Evolutionary conservation across 2,329 filamentous ascomycete species (phyloP), one percentile per base, ranked within the genome.

Genomic region (Colletotrichum lini): DNA sequence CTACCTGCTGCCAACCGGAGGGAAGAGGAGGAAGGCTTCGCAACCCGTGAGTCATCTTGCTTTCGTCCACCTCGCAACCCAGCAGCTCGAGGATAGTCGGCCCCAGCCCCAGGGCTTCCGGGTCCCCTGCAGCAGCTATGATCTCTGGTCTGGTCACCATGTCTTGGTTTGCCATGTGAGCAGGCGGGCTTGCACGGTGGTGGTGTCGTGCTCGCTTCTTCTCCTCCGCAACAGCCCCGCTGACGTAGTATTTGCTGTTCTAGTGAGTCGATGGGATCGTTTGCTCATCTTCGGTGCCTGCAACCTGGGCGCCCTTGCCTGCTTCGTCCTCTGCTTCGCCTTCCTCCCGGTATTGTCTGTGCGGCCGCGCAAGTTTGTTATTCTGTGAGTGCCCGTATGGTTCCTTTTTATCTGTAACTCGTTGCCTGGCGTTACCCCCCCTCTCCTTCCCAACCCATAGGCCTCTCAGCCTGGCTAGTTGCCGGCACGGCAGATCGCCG

Each of bases 181-280:
- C 75, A 74, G 65, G 44, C 44, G 47, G 58, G 42, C 23, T 71
- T 59, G 42, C 42, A 60, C 50, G n/a, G 18, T 52, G 53, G 54
- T 70, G 53, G 67, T 70, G 54, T 54, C 38, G 54, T 74, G 75
- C 80, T 78, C 62, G 73, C 67, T 38, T 74, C 42, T 68, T 77
- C 65, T 66, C 42, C 71, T 65, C 65, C 42, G 70, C 23, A 45
- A 21, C 67, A 77, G 73, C 74, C 77, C 78, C 74, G 80, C 80
- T 77, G 78, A 79, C 74, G 74, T 65, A 44, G n/a, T 72, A 73
- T 52, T 71, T 75, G 23, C 30, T 40, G 23, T 78, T 78, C 79
- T 83, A 98, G 96, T 99, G 86, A 98, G 94, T 85, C 91, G 96
- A 84, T 98, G 96, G 96, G 96, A 99, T 84, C 93, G 96, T 69